A percentile compares a stretch with the other conserved stretches of the same genome.
Conservation (phyloP, 805 yeast species). For the Candida arabinofermentans region DNA sequence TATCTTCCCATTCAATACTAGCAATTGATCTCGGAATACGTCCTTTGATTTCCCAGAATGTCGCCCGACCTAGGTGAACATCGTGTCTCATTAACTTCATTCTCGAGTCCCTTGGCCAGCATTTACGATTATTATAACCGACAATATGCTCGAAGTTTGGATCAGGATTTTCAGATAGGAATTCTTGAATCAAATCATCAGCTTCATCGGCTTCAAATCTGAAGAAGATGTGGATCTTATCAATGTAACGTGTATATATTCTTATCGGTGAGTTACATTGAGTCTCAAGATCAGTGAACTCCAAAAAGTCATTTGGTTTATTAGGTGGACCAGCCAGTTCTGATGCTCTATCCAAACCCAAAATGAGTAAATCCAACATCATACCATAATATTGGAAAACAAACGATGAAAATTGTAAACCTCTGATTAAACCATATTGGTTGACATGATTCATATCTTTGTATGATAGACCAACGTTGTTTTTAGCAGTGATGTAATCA, state of each 20-base stretch:
- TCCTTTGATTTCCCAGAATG: constrained; percentile 82
- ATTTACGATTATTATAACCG: constrained; percentile 81
- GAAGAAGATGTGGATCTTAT: constrained; percentile 75
- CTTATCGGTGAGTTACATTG: constrained; percentile 75
- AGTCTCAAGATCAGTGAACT: constrained; percentile 53
- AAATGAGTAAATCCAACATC: constrained; percentile 70
- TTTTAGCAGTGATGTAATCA: constrained; percentile 89
- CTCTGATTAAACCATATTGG: constrained; percentile 82
- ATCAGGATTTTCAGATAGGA: constrained; percentile 80
- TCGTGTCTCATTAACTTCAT: constrained; percentile 90
- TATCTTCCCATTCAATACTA: constrained; percentile 69
- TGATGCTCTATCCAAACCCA: constrained; percentile 83
- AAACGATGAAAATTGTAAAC: constrained; percentile 87
- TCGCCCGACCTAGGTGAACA: constrained; percentile 88
- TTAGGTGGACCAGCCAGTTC: constrained; percentile 79
- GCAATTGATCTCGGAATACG: constrained; percentile 77
- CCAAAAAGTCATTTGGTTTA: constrained; percentile 73
- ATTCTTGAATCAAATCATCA: constrained; percentile 70
- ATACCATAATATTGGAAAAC: constrained; percentile 88
- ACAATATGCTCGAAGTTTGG: constrained; percentile 84
- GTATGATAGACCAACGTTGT: constrained; percentile 74
- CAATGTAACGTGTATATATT: constrained; percentile 77
- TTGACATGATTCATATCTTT: constrained; percentile 96
- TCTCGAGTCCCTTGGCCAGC: constrained; percentile 93
- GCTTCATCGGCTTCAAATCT: constrained; percentile 72